phyloP scores from a whole-genome alignment of 1,284 basidiomycete species.

The Rhodotorula sp. region DNA sequence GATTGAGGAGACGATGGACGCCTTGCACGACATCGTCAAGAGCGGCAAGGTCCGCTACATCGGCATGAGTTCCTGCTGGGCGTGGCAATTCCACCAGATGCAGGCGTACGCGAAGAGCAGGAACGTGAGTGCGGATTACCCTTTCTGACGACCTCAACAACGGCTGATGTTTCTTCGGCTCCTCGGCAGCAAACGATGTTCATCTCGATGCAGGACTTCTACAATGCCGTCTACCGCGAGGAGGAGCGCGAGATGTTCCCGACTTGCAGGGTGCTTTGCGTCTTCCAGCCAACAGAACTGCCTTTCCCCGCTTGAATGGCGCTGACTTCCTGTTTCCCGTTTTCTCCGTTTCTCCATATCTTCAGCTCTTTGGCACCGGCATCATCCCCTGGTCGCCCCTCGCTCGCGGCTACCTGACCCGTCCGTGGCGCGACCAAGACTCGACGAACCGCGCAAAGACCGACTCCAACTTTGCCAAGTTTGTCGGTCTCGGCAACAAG shows the following conservation, averaged over 20 bases:
- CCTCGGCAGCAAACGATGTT: conserved; percentile 43
- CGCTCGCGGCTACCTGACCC: conserved; percentile 41
- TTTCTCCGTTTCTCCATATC: not conserved
- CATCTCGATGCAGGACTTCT: conserved; percentile 51
- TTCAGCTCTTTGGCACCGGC: conserved; percentile 31
- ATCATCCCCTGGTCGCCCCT: conserved; percentile 50
- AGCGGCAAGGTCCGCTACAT: conserved; percentile 64
- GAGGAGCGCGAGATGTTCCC: conserved; percentile 50
- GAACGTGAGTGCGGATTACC: not conserved
- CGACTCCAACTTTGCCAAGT: conserved; percentile 37
- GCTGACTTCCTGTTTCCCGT: not conserved
- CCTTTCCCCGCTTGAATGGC: not conserved
- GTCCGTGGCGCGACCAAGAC: conserved; percentile 29
- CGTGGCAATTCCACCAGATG: conserved; percentile 56
- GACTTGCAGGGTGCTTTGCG: conserved; percentile 32
- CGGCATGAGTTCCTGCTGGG: conserved; percentile 57
- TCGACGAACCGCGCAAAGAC: conserved; percentile 29
- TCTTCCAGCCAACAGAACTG: no score
- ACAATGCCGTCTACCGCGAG: conserved; percentile 46
- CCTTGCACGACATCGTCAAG: conserved; percentile 57
- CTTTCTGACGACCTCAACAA: not conserved
- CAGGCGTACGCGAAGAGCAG: conserved; percentile 56
- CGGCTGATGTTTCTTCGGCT: not conserved
- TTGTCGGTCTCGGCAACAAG: conserved; percentile 33
- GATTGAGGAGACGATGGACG: conserved; percentile 61